Evolutionary conservation across 345 rosid genomes (phyloP).

Genomic region (Populus ilicifolia): DNA sequence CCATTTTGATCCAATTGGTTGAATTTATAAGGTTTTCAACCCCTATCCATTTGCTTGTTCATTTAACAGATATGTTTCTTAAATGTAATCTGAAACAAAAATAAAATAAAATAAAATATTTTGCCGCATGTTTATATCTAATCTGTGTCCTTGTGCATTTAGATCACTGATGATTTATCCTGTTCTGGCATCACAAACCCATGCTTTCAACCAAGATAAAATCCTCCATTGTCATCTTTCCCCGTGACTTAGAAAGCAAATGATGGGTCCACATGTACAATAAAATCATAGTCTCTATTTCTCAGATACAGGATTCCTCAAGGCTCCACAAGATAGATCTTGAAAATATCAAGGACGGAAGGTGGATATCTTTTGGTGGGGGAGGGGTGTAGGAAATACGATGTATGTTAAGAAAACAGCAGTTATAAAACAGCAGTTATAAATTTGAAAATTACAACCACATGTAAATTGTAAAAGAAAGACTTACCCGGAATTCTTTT

Average conservation of each 20-base stretch:
- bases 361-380: background rate
- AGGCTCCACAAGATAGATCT: background rate
- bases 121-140: background rate
- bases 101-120: too few species aligned
- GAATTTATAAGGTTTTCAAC: background rate
- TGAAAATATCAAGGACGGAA: background rate
- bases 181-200: background rate
- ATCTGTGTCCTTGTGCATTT: background rate
- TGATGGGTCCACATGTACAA: background rate
- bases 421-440: background rate
- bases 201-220: background rate
- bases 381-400: background rate
- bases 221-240: background rate
- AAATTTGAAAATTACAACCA: background rate
- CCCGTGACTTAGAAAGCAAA: background rate
- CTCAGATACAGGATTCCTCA: background rate
- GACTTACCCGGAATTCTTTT: slow-evolving; percentile 79
- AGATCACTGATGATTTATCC: too few species aligned
- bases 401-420: background rate
- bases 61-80: background rate
- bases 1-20: background rate
- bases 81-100: background rate
- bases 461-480: background rate
- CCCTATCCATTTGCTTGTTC: background rate
- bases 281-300: background rate